Evolutionary conservation across 2,329 filamentous ascomycete species (phyloP).

Genomic region (Trichoderma sp.): DNA sequence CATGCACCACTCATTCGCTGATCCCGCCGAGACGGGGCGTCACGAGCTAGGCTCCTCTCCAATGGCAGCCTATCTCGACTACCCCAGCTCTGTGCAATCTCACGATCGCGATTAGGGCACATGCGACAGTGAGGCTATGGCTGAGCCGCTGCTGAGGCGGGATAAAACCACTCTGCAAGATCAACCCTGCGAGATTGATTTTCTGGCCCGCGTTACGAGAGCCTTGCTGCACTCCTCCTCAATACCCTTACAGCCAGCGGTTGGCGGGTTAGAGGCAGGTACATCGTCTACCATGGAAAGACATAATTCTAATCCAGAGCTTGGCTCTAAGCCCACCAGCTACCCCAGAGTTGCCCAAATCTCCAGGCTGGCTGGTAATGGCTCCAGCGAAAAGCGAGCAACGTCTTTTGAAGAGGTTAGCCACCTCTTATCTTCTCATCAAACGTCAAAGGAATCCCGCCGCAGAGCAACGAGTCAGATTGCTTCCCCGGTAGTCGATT

Average conservation of each 20-base stretch:
- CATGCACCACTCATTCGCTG: conserved; percentile 7
- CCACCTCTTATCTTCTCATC: neutral
- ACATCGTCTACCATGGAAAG: neutral
- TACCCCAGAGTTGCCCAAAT: neutral
- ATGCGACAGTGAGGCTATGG: neutral
- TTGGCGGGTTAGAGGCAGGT: neutral
- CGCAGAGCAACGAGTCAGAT: conserved; percentile 6
- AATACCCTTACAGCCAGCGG: neutral
- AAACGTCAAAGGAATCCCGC: neutral
- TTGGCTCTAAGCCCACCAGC: neutral
- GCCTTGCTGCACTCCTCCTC: neutral
- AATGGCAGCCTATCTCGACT: neutral
- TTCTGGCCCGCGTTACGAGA: neutral
- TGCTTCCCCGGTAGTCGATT: conserved; percentile 8
- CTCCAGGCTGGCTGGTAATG: neutral
- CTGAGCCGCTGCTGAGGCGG: neutral
- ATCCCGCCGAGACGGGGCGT: conserved; percentile 10
- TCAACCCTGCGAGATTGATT: neutral
- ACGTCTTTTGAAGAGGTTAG: neutral
- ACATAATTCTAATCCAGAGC: neutral
- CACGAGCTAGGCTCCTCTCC: conserved; percentile 2
- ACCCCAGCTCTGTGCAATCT: conserved; percentile 11
- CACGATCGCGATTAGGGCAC: conserved; percentile 1
- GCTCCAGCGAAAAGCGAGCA: neutral
- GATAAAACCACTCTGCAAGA: neutral